Conservation (phyloP, 176 grass and related monocot genomes). For the Thalia dealbata region DNA sequence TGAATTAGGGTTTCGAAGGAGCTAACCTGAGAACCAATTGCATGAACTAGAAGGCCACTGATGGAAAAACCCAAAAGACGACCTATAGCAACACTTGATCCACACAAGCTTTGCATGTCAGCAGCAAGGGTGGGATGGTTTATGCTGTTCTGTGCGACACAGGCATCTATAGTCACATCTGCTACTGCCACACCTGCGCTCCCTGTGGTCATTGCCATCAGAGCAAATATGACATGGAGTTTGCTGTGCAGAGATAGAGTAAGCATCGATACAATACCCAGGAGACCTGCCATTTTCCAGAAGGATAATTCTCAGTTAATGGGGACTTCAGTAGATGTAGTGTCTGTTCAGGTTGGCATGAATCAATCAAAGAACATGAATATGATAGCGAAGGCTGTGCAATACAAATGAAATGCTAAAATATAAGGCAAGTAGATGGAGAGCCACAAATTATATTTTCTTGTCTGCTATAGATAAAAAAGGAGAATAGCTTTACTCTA, state of each 20-base stretch:
- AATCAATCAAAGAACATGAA: no score
- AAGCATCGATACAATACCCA: conserved; percentile 60
- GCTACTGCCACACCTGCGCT: conserved; percentile 54
- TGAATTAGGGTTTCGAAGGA: neutral
- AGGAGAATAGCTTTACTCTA: no score
- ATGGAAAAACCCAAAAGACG: conserved; percentile 64
- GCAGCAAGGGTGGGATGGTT: conserved; percentile 48
- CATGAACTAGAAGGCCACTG: conserved; percentile 71
- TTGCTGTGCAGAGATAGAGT: conserved; percentile 35
- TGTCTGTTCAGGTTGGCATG: no score
- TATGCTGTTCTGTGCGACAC: conserved; percentile 69
- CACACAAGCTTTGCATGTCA: conserved; percentile 73
- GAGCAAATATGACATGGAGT: conserved; percentile 28
- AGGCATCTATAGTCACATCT: conserved; percentile 70
- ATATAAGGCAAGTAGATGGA: no score
- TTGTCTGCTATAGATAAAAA: no score
- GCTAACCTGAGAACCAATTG: conserved; percentile 56
- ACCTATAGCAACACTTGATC: conserved; percentile 57
- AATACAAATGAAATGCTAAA: no score
- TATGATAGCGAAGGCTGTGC: no score
- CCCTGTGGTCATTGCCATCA: conserved; percentile 39
- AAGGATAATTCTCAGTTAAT: neutral
- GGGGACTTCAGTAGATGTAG: no score
- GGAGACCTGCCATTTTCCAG: conserved; percentile 37
- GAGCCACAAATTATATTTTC: no score